Conservation (phyloP, 768 basidiomycete genomes). For the Boletus patriciae region DNA sequence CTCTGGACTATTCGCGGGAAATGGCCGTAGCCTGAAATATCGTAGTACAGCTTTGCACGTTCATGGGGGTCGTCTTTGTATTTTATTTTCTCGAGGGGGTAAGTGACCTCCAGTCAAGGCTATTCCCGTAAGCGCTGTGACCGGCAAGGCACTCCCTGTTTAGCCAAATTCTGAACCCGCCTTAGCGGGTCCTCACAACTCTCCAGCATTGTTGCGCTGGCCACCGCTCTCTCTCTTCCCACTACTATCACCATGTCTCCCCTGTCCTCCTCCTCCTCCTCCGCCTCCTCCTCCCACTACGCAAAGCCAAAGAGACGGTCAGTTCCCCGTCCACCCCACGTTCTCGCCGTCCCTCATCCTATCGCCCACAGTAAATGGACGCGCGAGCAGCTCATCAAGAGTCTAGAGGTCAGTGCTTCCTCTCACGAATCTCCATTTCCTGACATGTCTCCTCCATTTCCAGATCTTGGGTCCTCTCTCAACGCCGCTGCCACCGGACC, state of each 20-base stretch:
- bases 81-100: constrained; percentile 5
- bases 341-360: constrained; percentile 25
- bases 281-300: constrained; percentile 21
- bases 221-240: constrained; percentile 40
- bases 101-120: not conserved
- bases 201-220: constrained; percentile 44
- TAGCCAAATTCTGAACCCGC: constrained; percentile 37
- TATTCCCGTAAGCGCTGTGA: constrained; percentile 36
- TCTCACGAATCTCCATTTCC: constrained; percentile 9
- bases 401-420: constrained; percentile 37
- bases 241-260: constrained; percentile 40
- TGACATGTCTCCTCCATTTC: constrained; percentile 13
- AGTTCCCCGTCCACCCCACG: constrained; percentile 11
- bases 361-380: constrained; percentile 34
- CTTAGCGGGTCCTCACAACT: constrained; percentile 32
- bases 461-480: constrained; percentile 44
- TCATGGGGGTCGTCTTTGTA: not conserved
- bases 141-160: constrained; percentile 38
- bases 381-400: constrained; percentile 41
- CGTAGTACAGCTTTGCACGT: too few species aligned
- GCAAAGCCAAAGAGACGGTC: constrained; percentile 37
- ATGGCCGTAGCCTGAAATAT: too few species aligned
- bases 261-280: constrained; percentile 27
- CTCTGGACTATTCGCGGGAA: too few species aligned
- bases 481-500: constrained; percentile 43